Percentiles rank a stretch among this genome's conserved stretches.
Evolutionary conservation across 2,329 filamentous ascomycete genomes (phyloP).

Genomic region (Aureobasidium melanogenum): DNA sequence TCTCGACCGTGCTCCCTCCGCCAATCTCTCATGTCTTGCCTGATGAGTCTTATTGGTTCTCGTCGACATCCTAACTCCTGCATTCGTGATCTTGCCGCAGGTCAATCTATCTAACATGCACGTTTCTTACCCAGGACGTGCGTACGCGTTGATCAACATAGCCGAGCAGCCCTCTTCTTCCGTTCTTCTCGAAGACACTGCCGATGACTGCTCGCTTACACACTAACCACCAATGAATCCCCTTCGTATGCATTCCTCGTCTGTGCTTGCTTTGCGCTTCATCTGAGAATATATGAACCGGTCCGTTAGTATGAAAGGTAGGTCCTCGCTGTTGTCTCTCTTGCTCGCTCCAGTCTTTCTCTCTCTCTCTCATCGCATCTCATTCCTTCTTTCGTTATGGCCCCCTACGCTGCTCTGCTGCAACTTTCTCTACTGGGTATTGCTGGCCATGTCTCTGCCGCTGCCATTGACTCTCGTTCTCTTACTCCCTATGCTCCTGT

Average conservation of each 20-base stretch:
- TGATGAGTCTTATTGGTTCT: not conserved
- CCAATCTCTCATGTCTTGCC: not conserved
- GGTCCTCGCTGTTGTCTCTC: not conserved
- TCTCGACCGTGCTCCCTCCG: not conserved
- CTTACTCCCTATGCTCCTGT: conserved; percentile 28
- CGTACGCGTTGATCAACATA: not conserved
- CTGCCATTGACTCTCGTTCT: conserved; percentile 7
- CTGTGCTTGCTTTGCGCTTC: not conserved
- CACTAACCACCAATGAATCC: not conserved
- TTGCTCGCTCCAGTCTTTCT: not conserved
- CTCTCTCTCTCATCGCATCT: too few species aligned
- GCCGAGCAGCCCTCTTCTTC: not conserved
- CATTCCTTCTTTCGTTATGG: not conserved
- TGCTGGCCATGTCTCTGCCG: not conserved
- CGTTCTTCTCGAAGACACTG: not conserved
- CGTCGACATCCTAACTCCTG: not conserved
- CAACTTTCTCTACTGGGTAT: not conserved
- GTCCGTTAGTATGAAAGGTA: not conserved
- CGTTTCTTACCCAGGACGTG: not conserved
- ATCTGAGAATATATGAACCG: not conserved
- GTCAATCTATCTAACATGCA: not conserved
- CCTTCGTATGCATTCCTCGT: not conserved
- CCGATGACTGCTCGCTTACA: not conserved
- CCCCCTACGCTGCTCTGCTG: not conserved
- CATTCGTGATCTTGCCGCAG: not conserved